Conservation (phyloP, 2,329 filamentous ascomycete species). For the Exophiala calicioides region DNA sequence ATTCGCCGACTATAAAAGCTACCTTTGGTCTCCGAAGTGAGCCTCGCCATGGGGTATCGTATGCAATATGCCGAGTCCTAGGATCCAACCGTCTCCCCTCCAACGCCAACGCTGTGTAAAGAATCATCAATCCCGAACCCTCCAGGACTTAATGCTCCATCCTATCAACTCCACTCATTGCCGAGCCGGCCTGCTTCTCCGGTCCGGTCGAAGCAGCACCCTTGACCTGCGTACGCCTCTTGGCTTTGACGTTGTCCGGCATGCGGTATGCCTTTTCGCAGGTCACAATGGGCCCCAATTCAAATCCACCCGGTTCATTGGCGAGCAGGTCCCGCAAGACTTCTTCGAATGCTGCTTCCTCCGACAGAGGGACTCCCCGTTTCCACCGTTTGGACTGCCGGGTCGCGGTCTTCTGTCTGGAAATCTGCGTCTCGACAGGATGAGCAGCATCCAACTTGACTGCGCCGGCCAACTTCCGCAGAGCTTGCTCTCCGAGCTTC, state of each 20-base stretch:
- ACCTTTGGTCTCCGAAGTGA: constrained; percentile 29
- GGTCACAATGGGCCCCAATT: constrained; percentile 58
- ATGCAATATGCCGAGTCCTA: constrained; percentile 14
- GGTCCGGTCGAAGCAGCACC: constrained; percentile 29
- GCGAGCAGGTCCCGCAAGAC: constrained; percentile 55
- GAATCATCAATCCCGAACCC: constrained; percentile 4
- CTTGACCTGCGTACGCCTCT: constrained; percentile 23
- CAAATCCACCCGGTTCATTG: constrained; percentile 39
- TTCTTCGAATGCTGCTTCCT: constrained; percentile 57
- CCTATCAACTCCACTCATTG: constrained; percentile 3
- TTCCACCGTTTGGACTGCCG: constrained; percentile 35
- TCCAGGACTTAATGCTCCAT: constrained; percentile 20
- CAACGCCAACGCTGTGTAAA: constrained; percentile 29
- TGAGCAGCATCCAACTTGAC: constrained; percentile 44
- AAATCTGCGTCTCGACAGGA: constrained; percentile 41
- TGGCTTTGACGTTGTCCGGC: constrained; percentile 39
- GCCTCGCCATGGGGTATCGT: constrained; percentile 22
- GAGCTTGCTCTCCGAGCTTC: constrained; percentile 63
- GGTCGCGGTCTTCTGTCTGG: constrained; percentile 36
- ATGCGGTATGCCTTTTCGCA: constrained; percentile 61
- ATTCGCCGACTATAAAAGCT: constrained; percentile 19
- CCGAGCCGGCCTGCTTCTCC: constrained; percentile 28
- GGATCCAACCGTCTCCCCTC: constrained; percentile 1
- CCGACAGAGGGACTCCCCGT: constrained; percentile 31
- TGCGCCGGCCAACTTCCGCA: constrained; percentile 61